Base-by-base conservation (phyloP, 345 rosid species). In the Citrus inodora region DNA sequence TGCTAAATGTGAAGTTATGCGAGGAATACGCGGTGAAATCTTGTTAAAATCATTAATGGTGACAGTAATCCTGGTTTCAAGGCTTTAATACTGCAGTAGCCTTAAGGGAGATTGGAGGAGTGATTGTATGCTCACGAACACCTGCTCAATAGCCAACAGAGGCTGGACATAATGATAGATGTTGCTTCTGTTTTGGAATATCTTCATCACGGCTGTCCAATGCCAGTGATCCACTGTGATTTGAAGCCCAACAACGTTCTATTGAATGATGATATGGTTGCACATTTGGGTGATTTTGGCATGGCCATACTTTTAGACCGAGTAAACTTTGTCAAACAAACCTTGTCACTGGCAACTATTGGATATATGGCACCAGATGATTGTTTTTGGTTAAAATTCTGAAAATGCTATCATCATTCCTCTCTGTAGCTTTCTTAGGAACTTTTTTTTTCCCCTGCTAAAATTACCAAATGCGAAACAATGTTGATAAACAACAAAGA, bases 181-280 rank as follows among this genome's bases (percentile, higher is more conserved):
- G 72, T 66, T 32, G 71, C 72, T 21, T 66, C 24, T 19, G 79
- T 63, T 9, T 60, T 69, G 7, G 80, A 58, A 35, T 77, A 77
- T 14, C 75, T 77, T 9, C 80, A 77, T 24, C 63, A 25, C 13
- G 75, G 65, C 6, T 25, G 11, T 61, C 28, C 35, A 27, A 62
- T 4, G 28, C 66, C 33, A 13, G 19, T 62, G 5, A 27, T 62
- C 33, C 66, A 27, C 6, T 25, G 66, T 62, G 66, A 62, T 62
- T 30, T 13, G 28, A 27, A 27, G 66, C 21, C 66, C 14, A 27
- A 16, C 3, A 62, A 62, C 2, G 65, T 38, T 38, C 42, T 38
- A 40, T 40, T 40, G 46, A 10, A 9, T 40, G 46, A 40, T 40
- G 46, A 40, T 40, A 9, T 40, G 13, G 4, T 62, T 25, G 64